Evolutionary conservation across 2,329 filamentous ascomycete genomes (phyloP).

Genomic region (Torrubiella hemipterigena): DNA sequence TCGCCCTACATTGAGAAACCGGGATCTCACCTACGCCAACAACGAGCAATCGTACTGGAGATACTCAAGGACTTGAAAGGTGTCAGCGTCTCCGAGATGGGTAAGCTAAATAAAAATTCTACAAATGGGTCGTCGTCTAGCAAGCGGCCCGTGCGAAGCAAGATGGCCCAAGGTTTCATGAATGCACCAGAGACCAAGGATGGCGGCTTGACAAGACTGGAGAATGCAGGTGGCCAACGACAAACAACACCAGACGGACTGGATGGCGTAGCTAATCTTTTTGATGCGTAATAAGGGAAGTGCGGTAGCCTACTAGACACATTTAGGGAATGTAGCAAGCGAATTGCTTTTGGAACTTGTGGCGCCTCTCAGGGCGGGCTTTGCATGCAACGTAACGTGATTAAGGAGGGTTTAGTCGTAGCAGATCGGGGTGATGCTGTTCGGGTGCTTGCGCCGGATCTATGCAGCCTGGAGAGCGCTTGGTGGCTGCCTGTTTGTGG

Average conservation of each 20-base stretch:
- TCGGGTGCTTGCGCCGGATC: too few relatives aligned
- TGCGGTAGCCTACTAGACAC: too few relatives aligned
- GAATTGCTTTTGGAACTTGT: too few relatives aligned
- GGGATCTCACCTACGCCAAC: slow-evolving; percentile 54
- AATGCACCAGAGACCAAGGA: slow-evolving; percentile 28
- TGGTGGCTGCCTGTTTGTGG: too few relatives aligned
- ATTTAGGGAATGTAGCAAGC: too few relatives aligned
- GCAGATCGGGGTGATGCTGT: too few relatives aligned
- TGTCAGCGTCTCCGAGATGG: slow-evolving; percentile 86
- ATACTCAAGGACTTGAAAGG: slow-evolving; percentile 78
- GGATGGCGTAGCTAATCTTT: slow-evolving; percentile 43
- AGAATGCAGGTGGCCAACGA: slow-evolving; percentile 15
- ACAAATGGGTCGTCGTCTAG: slow-evolving; percentile 15
- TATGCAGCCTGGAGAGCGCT: too few relatives aligned
- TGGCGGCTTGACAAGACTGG: slow-evolving; percentile 16
- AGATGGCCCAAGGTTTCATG: slow-evolving; percentile 58
- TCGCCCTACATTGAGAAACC: slow-evolving; percentile 48
- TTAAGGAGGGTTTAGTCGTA: too few relatives aligned
- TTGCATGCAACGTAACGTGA: too few relatives aligned
- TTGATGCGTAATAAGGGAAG: slow-evolving; percentile 21
- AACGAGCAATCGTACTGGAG: slow-evolving; percentile 72
- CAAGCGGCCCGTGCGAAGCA: slow-evolving; percentile 28
- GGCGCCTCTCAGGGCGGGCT: too few relatives aligned
- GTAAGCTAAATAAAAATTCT: slow-evolving; percentile 56
- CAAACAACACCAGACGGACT: slow-evolving; percentile 35